A percentile compares a stretch with the other conserved stretches of the same genome.
phyloP scores from a whole-genome alignment of 352 stramenopile genomes.

The Globisporangium recalcitrans region DNA sequence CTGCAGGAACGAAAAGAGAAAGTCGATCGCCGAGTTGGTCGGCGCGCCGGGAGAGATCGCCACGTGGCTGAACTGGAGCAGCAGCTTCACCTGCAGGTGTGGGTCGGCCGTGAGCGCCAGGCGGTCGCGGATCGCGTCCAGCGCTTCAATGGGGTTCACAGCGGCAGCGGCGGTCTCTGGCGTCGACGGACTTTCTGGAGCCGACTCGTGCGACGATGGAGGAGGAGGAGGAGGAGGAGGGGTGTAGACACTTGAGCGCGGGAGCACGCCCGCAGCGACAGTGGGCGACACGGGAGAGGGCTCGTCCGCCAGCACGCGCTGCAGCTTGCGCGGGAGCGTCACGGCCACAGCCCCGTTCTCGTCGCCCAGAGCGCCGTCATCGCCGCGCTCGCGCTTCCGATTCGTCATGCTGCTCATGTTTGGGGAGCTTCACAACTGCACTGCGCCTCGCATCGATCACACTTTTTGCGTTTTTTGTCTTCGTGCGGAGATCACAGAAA shows the following conservation, averaged over 20 bases:
- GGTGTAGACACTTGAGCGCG: neutral
- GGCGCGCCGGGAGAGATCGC: constrained; percentile 38
- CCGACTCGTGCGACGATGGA: neutral
- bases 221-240: neutral
- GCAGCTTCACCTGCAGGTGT: constrained; percentile 58
- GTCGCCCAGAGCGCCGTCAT: neutral
- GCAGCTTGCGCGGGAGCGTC: constrained; percentile 6
- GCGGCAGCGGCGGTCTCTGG: neutral
- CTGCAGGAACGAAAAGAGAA: constrained; percentile 76
- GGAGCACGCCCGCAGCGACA: constrained; percentile 11
- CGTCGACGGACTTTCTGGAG: too few species aligned
- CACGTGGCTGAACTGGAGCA: constrained; percentile 48
- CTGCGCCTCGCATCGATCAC: too few species aligned
- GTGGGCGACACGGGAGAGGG: constrained; percentile 13
- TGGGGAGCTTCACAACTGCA: too few species aligned
- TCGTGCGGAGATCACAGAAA: too few species aligned
- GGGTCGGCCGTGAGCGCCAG: constrained; percentile 37
- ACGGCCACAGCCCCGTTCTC: neutral
- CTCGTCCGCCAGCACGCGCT: constrained; percentile 1
- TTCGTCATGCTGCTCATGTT: too few species aligned
- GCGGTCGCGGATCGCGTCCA: constrained; percentile 36
- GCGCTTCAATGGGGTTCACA: constrained; percentile 22
- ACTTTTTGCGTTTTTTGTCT: too few species aligned
- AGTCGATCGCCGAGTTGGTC: constrained; percentile 66
- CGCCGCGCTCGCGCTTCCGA: constrained; percentile 8